phyloP scores from a whole-genome alignment of 2,329 filamentous ascomycete species.

The Dactylella cylindrospora region DNA sequence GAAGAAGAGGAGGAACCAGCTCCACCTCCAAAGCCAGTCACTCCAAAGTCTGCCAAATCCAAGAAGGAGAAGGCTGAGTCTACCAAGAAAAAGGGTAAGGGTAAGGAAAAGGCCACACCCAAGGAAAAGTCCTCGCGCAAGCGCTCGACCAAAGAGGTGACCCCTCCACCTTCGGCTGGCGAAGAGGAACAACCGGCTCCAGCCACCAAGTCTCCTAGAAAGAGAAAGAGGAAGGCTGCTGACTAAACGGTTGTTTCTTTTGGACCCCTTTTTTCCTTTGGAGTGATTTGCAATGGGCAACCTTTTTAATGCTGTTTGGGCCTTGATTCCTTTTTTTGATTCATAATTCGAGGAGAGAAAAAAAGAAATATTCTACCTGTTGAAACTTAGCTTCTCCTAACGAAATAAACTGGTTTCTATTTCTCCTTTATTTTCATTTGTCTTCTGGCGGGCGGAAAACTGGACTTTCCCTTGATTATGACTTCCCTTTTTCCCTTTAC shows the following conservation, averaged over 20 bases:
- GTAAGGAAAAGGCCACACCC: constrained; percentile 38
- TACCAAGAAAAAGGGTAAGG: constrained; percentile 31
- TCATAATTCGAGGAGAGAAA: constrained; percentile 14
- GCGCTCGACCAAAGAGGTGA: constrained; percentile 36
- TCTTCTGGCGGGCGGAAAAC: not conserved
- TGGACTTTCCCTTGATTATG: constrained; percentile 1
- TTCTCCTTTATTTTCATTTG: not conserved
- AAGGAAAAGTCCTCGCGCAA: constrained; percentile 41
- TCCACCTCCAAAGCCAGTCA: constrained; percentile 36
- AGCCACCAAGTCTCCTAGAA: constrained; percentile 31
- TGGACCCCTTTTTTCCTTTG: not conserved
- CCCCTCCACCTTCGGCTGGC: constrained; percentile 35
- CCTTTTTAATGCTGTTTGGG: not conserved
- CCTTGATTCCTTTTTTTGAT: not conserved
- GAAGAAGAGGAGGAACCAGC: constrained; percentile 35
- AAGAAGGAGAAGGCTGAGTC: constrained; percentile 39
- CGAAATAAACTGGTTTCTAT: no score
- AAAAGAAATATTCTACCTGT: constrained; percentile 2
- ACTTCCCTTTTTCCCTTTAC: no score
- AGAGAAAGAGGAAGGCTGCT: constrained; percentile 41
- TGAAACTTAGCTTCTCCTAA: constrained; percentile 1
- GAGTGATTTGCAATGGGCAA: not conserved
- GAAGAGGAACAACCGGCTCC: constrained; percentile 22
- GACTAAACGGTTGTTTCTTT: constrained; percentile 24
- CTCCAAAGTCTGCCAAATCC: constrained; percentile 18